Base-by-base conservation (phyloP, 371 early-diverging fungal genomes). In the Fennellomyces sp. region DNA sequence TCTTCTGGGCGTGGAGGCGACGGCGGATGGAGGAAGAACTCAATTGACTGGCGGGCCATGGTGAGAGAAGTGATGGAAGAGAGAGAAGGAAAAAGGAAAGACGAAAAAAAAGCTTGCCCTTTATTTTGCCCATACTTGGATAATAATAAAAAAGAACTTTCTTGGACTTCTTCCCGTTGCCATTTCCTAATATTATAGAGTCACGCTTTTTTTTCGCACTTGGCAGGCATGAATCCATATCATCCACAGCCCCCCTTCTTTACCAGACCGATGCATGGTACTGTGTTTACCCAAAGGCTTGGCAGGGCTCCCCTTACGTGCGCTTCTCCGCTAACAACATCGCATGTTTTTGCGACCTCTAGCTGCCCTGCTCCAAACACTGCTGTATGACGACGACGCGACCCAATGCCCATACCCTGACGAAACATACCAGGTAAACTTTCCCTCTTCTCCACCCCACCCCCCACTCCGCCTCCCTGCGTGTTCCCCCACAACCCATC, bases 11-110 rank as follows among this genome's bases (percentile, higher is more conserved):
- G 42, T 36, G 48, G 58, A 26, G 68, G 68, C 21, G 68, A 68
- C 5, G 68, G 68, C 21, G 68, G 68, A 41, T 68, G 68, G 12
- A 68, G 59, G 45, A 59, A 68, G 29, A 68, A 62, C 39, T 68
- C 66, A 56, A 63, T 63, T 15, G 60, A 60, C n/a, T 41, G 52
- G 19, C 56, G 55, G 36, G 52, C 41, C 59, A 58, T 64, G 23
- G 13, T 54, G 17, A 45, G 36, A 51, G 45, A 58, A 49, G 28
- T 21, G 27, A 25, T 26, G 12, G n/a, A 33, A 26, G 28, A 35
- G 42, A 30, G 49, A 48, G 30, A 29, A 48, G 15, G 15, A 59
- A 19, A 29, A 50, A 47, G 38, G 26, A 30, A 42, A 42, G 33
- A 41, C 17, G 17, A 45, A 17, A 21, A 58, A 28, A 45, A 26